Evolutionary conservation across 495 filamentous ascomycete genomes (phyloP).

Genomic region (Trypethelium eluteriae): DNA sequence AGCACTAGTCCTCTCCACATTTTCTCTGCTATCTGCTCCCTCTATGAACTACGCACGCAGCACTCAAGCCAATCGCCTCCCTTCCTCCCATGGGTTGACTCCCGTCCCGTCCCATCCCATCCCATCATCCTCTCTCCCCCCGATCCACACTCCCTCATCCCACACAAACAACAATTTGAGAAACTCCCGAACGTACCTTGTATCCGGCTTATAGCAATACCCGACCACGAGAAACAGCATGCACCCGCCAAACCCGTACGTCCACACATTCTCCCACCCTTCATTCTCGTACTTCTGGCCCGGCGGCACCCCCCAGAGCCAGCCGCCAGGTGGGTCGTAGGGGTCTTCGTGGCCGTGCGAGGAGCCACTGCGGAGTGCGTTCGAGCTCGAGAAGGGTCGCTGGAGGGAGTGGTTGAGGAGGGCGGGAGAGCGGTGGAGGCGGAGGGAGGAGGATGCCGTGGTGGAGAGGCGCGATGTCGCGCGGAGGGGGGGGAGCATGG

Average conservation of each 20-base stretch:
- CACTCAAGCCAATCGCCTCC: neutral
- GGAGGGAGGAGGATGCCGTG: neutral
- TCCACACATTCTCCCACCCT: slow-evolving; percentile 85
- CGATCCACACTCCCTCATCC: neutral
- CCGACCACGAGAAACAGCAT: slow-evolving; percentile 64
- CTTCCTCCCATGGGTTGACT: neutral
- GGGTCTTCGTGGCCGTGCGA: slow-evolving; percentile 56
- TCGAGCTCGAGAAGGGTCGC: slow-evolving; percentile 21
- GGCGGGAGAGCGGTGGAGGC: neutral
- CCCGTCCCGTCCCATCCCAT: neutral
- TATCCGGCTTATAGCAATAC: slow-evolving; percentile 97
- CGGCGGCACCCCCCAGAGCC: slow-evolving; percentile 83
- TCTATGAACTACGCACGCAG: no score
- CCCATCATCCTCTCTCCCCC: neutral
- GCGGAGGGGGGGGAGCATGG: neutral
- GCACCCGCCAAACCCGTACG: slow-evolving; percentile 86
- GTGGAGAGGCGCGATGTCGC: neutral
- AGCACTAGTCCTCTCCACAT: slow-evolving; percentile 19
- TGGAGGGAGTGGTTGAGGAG: neutral
- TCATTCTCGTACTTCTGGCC: slow-evolving; percentile 93
- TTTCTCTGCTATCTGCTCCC: neutral
- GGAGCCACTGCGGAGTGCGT: slow-evolving; percentile 14
- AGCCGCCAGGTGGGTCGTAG: slow-evolving; percentile 87
- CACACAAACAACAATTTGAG: slow-evolving; percentile 36
- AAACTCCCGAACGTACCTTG: slow-evolving; percentile 54